Base-by-base conservation (phyloP, 176 grass and related monocot genomes). In the Carex littledalei region DNA sequence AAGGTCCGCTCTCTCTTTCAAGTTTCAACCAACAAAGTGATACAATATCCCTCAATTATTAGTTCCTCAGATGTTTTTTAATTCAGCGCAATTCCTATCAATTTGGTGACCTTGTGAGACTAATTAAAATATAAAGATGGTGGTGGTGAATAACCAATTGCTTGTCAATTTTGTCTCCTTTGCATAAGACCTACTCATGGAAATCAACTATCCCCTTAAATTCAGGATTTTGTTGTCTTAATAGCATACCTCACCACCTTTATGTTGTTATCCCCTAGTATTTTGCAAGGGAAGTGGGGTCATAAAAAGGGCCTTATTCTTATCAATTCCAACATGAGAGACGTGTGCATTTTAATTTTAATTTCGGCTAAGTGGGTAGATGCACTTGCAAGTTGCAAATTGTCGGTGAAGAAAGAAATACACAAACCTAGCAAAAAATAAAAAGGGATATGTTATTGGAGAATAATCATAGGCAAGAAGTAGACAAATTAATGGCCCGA, bases 161-260 rank as follows among this genome's bases (percentile, higher is more conserved):
- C 55, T 59, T 63, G 90, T 94, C 90, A 89, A 52, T 94, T 92
- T 85, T 94, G 92, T 90, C 90, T 88, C 90, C 89, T 87, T 53
- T 56, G 81, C 18, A 84, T 64, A 62, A 75, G 84, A 86, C 86
- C 84, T 85, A 88, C 88, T 86, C 90, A 89, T 90, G 92, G 74
- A 61, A 29, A 87, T 58, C 79, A 90, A 92, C 50, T 59, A 89
- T 35, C 81, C 92, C 74, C 94, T 76, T 73, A 80, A 91, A 91
- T 94, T 87, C 87, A 91, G 94, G 92, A 90, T 86, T 92, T 77
- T 91, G 94, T 85, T 92, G 72, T 89, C 85, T 85, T 91, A 89
- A 87, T 84, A 35, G 78, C 87, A n/a, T 84, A 92, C 90, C 84
- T 91, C 92, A 88, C 81, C 84, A 84, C 81, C 88, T 73, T 92